Percentiles rank a stretch among this genome's conserved stretches.
These are phyloP conservation scores for Manihot esculenta DNA, from an alignment of 441 rosid genomes.

Conservation along the genomic window DNA sequence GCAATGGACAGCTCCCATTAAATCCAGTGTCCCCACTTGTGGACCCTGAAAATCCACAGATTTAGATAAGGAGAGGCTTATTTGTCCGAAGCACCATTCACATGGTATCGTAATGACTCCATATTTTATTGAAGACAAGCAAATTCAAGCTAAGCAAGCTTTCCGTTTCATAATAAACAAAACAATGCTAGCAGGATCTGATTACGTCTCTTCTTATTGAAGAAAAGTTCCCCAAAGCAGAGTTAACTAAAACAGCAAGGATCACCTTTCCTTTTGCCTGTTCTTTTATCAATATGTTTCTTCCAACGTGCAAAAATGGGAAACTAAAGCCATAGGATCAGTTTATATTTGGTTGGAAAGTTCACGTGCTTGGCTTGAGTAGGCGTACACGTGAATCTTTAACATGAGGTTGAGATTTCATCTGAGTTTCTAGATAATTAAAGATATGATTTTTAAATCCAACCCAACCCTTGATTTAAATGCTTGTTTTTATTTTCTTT, in stretches of 20 bases:
- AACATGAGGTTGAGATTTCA: neutral
- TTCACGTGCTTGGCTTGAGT: neutral
- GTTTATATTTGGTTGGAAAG: neutral
- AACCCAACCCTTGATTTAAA: neutral
- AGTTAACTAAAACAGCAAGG: too few relatives aligned
- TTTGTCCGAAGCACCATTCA: neutral
- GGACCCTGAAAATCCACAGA: neutral
- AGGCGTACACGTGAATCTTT: neutral
- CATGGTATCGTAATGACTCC: neutral
- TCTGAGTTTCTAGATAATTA: neutral
- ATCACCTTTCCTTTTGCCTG: too few relatives aligned
- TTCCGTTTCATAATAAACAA: neutral
- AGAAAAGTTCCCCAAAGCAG: neutral
- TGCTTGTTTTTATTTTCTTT: neutral
- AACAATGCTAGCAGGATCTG: neutral
- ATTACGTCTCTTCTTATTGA: neutral
- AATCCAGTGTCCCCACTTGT: slow-evolving; percentile 6
- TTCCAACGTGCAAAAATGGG: neutral
- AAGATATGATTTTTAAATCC: neutral
- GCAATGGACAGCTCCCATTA: neutral
- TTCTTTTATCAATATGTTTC: too few relatives aligned
- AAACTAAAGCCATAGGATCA: too few relatives aligned
- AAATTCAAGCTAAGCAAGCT: neutral
- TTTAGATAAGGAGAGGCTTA: neutral
- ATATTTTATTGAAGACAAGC: neutral